Conservation (phyloP, 2,329 filamentous ascomycete genomes). For the Aspergillus ruber region DNA sequence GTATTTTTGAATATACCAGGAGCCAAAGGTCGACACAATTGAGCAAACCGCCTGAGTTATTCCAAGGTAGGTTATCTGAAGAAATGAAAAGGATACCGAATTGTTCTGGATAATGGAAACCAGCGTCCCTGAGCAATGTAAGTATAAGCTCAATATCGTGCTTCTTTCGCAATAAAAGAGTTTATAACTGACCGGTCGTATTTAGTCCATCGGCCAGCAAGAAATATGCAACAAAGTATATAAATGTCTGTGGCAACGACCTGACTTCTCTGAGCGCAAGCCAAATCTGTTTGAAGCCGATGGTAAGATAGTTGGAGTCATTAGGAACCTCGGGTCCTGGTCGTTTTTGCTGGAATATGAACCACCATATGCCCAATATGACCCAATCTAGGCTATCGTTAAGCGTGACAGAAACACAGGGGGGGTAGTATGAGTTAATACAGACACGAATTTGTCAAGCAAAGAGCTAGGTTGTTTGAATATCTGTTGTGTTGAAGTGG, state of each 20-base stretch:
- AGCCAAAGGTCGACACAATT: slow-evolving; percentile 35
- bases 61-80: slow-evolving; percentile 38
- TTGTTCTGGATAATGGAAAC: slow-evolving; percentile 38
- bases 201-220: slow-evolving; percentile 38
- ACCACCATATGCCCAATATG: slow-evolving; percentile 39
- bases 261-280: slow-evolving; percentile 32
- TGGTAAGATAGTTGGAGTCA: slow-evolving; percentile 34
- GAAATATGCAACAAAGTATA: slow-evolving; percentile 39
- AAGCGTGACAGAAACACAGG: background rate
- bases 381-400: slow-evolving; percentile 31
- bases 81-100: slow-evolving; percentile 35
- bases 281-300: slow-evolving; percentile 39
- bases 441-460: slow-evolving; percentile 38
- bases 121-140: slow-evolving; percentile 20
- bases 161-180: background rate
- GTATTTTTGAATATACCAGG: slow-evolving; percentile 39
- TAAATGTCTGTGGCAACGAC: slow-evolving; percentile 35
- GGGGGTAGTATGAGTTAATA: background rate
- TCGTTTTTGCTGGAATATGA: slow-evolving; percentile 37
- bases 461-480: slow-evolving; percentile 36
- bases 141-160: background rate
- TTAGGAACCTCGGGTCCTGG: slow-evolving; percentile 35
- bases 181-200: slow-evolving; percentile 26
- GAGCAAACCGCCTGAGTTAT: slow-evolving; percentile 35
- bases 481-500: slow-evolving; percentile 31